Base-by-base conservation (phyloP, 192 early-diverging fungal species). In the Coemansia reversa region DNA sequence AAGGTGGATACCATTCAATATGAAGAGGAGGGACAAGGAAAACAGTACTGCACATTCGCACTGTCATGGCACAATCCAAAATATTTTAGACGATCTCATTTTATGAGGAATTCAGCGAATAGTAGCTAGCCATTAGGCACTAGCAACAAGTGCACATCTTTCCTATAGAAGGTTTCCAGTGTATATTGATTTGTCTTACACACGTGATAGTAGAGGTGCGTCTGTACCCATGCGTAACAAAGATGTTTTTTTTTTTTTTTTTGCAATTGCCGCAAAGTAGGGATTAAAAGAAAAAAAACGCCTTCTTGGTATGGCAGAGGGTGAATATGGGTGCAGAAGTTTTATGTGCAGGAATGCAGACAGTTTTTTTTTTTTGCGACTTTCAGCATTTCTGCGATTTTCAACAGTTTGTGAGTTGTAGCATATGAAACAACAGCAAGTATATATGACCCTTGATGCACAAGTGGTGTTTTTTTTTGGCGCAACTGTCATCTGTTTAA, bases 161-260 rank as follows among this genome's bases (percentile, higher is more conserved):
- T 27, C 2, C 27, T 27, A 27, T 27, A 16, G 39, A 16, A 0
- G 0, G 6, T 45, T 45, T 45, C 39, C 39, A 9, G 16, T 11
- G 39, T 45, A 16, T 16, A 45, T 45, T 45, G 39, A 16, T 45
- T 45, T 45, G 39, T 45, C 14, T 45, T 45, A 2, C 39, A 45
- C 39, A 45, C 14, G 12, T 16, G 39, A 45, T 45, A 16, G 39
- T 45, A 16, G 39, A 45, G 39, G 14, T 27, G 54, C 54, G 25
- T 23, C 14, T 28, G 54, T 55, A 55, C 54, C 25, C 54, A 55
- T n/a, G 16, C 54, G 54, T 30, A 55, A 55, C 54, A 55, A 55
- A 29, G 54, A 29, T 23, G 16, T 29, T 23, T 30, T 16, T 55
- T 54, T 54, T n/a, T 23, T 6, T 29, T 23, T 30, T 16, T 55